Percentiles rank a stretch among this genome's conserved stretches.
phyloP scores from a whole-genome alignment of 2,329 filamentous ascomycete species.

The Tolypocladium paradoxum region DNA sequence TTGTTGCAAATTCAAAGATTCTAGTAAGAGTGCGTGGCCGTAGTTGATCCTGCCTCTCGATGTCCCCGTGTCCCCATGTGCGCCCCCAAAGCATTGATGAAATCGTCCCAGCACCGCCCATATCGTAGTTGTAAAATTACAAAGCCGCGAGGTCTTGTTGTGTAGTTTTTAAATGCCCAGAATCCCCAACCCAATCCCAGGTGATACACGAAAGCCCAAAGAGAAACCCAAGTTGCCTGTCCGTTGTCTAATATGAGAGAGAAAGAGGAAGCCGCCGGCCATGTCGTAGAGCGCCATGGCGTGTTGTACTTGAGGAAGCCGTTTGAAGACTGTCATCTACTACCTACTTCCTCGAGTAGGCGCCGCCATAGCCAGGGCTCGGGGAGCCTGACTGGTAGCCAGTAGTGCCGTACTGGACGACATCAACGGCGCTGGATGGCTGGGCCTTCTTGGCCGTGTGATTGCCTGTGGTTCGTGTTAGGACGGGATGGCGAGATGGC shows the following conservation, averaged over 20 bases:
- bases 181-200: background rate
- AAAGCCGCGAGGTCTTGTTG: background rate
- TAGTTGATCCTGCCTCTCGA: background rate
- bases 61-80: background rate
- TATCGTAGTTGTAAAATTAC: background rate
- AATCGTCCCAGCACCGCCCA: background rate
- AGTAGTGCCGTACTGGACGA: constrained; percentile 22
- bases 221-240: background rate
- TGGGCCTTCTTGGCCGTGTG: constrained; percentile 13
- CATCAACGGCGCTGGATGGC: constrained; percentile 11
- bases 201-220: background rate
- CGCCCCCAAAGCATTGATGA: background rate
- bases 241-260: background rate
- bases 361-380: constrained; percentile 15
- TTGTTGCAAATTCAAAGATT: background rate
- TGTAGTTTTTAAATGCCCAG: background rate
- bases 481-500: constrained; percentile 4
- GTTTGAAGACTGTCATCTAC: background rate
- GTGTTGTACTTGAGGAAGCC: background rate
- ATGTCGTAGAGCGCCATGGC: background rate
- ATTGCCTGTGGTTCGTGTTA: constrained; percentile 12
- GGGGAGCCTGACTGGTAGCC: constrained; percentile 19
- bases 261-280: background rate
- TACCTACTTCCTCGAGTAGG: constrained; percentile 8
- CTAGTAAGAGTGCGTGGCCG: background rate